Percentiles rank a stretch among this genome's conserved stretches.
phyloP scores from a whole-genome alignment of 768 basidiomycete genomes.

The Phanerochaete carnosa region DNA sequence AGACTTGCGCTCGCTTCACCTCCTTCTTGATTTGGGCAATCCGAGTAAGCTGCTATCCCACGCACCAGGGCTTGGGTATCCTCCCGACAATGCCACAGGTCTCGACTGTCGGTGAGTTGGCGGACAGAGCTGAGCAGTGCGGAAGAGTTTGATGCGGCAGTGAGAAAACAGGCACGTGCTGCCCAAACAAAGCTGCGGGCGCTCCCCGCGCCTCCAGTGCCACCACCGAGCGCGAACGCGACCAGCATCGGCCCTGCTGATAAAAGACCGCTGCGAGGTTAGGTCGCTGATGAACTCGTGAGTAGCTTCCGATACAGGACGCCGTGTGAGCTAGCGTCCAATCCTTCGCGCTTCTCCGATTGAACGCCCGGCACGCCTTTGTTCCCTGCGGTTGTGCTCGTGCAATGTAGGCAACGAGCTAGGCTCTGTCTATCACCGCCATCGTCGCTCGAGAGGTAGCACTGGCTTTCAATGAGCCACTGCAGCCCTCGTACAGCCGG shows the following conservation, averaged over 20 bases:
- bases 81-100: background rate
- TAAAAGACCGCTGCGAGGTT: background rate
- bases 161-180: conserved; percentile 11
- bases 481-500: too few relatives aligned
- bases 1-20: conserved; percentile 18
- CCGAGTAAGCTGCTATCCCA: background rate
- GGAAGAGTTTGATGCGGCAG: conserved; percentile 12
- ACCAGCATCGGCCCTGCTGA: background rate
- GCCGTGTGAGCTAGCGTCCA: too few relatives aligned
- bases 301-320: too few relatives aligned
- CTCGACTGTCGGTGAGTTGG: conserved; percentile 8
- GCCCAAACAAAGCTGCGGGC: background rate
- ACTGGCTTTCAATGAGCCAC: too few relatives aligned
- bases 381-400: background rate
- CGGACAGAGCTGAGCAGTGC: conserved; percentile 11
- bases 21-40: conserved; percentile 4
- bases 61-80: background rate
- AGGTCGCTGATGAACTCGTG: background rate
- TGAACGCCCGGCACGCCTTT: background rate
- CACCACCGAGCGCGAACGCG: background rate
- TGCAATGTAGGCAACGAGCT: too few relatives aligned
- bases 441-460: too few relatives aligned
- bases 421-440: too few relatives aligned
- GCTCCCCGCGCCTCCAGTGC: background rate
- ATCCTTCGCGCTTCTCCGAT: background rate